Evolutionary conservation across 2,329 filamentous ascomycete genomes (phyloP).

Genomic region (Talaromyces amestolkiae): DNA sequence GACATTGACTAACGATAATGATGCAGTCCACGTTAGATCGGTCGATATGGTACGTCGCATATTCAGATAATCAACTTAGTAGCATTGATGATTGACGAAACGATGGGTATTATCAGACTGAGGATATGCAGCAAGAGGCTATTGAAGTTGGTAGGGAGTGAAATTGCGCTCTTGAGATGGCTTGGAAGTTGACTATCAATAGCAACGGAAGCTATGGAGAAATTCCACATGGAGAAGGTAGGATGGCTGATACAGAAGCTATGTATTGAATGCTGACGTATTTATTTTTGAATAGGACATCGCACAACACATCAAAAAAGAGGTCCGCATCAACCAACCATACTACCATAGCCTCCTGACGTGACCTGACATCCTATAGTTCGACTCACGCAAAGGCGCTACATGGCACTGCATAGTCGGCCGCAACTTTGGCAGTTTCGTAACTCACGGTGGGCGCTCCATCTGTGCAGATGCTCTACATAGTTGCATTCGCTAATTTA

Average conservation of each 20-base stretch:
- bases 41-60: constrained; percentile 80
- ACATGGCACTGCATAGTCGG: constrained; percentile 99
- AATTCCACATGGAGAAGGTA: constrained; percentile 71
- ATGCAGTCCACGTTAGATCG: constrained; percentile 89
- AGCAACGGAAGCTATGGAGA: constrained; percentile 71
- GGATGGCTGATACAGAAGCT: not conserved
- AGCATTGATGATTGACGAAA: not conserved
- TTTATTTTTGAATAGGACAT: constrained; percentile 66
- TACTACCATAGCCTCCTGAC: constrained; percentile 12
- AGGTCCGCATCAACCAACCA: constrained; percentile 55
- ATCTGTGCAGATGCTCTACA: not conserved
- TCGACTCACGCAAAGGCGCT: constrained; percentile 92
- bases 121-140: constrained; percentile 94
- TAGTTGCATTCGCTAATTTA: not conserved
- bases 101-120: constrained; percentile 60
- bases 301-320: constrained; percentile 92
- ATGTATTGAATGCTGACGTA: not conserved
- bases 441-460: constrained; percentile 78
- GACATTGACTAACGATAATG: constrained; percentile 22
- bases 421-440: constrained; percentile 97
- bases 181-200: constrained; percentile 16
- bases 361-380: constrained; percentile 55
- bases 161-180: not conserved
- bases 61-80: not conserved
- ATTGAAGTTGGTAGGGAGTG: constrained; percentile 81